Conservation (phyloP, 2,329 filamentous ascomycete genomes). For the Penicillium oxalicum region DNA sequence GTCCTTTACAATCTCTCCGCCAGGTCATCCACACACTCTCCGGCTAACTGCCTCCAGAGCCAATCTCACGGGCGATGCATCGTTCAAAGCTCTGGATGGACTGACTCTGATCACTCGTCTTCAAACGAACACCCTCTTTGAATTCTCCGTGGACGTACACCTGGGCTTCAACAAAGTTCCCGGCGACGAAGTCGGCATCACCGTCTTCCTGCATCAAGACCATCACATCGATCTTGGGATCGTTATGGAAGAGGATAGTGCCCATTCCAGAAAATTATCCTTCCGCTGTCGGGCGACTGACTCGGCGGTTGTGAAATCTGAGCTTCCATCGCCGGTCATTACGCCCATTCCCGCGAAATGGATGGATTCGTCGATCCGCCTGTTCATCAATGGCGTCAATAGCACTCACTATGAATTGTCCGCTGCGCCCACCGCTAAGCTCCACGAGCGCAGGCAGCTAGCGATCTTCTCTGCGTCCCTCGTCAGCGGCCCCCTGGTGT, state of each 20-base stretch:
- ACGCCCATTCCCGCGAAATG: not conserved
- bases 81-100: slow-evolving; percentile 14
- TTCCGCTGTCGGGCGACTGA: slow-evolving; percentile 1
- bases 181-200: slow-evolving; percentile 14
- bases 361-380: not conserved
- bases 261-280: not conserved
- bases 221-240: slow-evolving; percentile 19
- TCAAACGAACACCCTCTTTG: slow-evolving; percentile 17
- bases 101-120: slow-evolving; percentile 2
- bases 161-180: not conserved
- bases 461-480: not conserved
- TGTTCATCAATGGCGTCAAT: not conserved
- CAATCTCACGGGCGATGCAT: slow-evolving; percentile 48
- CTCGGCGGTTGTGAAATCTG: not conserved
- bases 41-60: slow-evolving; percentile 45
- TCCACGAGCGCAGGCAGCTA: not conserved
- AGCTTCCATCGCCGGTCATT: not conserved
- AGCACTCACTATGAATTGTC: not conserved
- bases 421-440: not conserved
- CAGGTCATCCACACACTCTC: slow-evolving; percentile 40
- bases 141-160: slow-evolving; percentile 10
- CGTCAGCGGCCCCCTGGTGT: not conserved
- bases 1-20: slow-evolving; percentile 37
- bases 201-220: slow-evolving; percentile 14
- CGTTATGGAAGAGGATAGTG: not conserved